These are phyloP conservation scores for Pleodorina starrii DNA, from an alignment of 139 green algal genomes.

Conservation along the genomic window DNA sequence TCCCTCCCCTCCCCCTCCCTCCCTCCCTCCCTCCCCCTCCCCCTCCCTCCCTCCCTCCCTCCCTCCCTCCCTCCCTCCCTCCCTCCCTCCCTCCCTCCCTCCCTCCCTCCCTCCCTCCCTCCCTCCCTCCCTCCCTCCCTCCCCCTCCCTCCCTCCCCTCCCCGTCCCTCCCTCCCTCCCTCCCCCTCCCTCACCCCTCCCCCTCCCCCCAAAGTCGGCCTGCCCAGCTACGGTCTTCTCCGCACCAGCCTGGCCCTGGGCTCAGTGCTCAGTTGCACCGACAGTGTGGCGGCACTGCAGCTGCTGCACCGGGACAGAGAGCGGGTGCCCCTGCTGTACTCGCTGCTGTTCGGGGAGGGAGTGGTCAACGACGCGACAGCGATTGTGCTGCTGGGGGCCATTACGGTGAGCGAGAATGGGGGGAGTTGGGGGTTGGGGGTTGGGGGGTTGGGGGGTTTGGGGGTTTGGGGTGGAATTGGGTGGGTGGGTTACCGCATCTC, in stretches of 20 bases:
- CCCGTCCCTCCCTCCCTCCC: not conserved
- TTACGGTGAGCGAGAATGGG: not conserved
- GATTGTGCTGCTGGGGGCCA: constrained; percentile 80
- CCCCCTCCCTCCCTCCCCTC: not conserved
- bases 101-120: too few species aligned
- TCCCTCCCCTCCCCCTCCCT: too few species aligned
- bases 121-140: too few species aligned
- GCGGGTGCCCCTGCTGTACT: constrained; percentile 78
- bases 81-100: too few species aligned
- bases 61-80: too few species aligned
- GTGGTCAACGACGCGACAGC: constrained; percentile 90
- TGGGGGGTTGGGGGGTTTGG: not conserved
- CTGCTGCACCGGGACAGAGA: constrained; percentile 46
- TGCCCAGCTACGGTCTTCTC: not conserved
- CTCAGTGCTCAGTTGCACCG: constrained; percentile 82
- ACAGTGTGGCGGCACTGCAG: constrained; percentile 85
- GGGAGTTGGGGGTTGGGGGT: not conserved
- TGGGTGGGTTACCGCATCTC: too few species aligned
- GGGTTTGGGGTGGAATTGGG: too few species aligned
- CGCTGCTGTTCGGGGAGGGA: constrained; percentile 88
- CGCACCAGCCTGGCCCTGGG: constrained; percentile 70
- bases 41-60: too few species aligned
- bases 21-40: too few species aligned
- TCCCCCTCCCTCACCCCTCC: too few species aligned
- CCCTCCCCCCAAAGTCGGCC: not conserved